Evolutionary conservation across 2,329 filamentous ascomycete species (phyloP).

Genomic region (Colletotrichum shisoi): DNA sequence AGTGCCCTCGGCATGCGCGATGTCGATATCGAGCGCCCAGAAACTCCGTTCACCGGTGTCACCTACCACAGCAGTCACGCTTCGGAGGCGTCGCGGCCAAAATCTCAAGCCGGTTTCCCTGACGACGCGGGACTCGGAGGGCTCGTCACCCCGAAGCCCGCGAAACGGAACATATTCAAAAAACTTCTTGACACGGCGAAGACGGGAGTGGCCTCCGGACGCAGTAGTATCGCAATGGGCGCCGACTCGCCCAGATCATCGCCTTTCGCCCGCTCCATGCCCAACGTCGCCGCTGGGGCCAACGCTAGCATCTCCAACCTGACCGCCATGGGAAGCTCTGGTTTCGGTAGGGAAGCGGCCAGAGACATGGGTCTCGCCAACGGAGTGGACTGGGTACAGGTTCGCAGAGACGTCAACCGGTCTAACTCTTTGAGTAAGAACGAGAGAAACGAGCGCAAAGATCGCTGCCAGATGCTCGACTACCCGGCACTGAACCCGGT

Average conservation of each 20-base stretch:
- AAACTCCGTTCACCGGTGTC: constrained; percentile 76
- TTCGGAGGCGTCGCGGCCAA: constrained; percentile 66
- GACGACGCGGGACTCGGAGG: constrained; percentile 81
- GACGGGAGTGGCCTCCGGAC: constrained; percentile 87
- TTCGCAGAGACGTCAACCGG: constrained; percentile 91
- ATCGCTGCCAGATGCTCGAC: constrained; percentile 94
- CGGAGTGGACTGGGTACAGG: constrained; percentile 91
- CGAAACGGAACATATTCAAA: constrained; percentile 91
- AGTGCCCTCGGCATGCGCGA: constrained; percentile 71
- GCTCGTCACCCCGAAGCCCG: constrained; percentile 76
- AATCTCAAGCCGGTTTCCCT: constrained; percentile 71
- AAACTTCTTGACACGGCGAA: constrained; percentile 94
- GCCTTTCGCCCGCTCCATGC: constrained; percentile 53
- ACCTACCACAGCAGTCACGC: constrained; percentile 91
- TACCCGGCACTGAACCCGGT: constrained; percentile 87
- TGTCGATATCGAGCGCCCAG: constrained; percentile 63
- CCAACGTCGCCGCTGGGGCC: constrained; percentile 55
- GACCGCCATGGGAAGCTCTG: constrained; percentile 48
- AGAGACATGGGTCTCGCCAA: constrained; percentile 74
- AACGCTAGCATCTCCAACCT: constrained; percentile 50
- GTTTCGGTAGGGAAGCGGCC: constrained; percentile 60
- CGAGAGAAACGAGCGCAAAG: constrained; percentile 82
- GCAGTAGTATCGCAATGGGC: constrained; percentile 80
- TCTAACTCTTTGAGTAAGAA: constrained; percentile 92
- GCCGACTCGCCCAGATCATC: constrained; percentile 54